phyloP scores from a whole-genome alignment of 805 yeast genomes.

The Ogataea sp. region DNA sequence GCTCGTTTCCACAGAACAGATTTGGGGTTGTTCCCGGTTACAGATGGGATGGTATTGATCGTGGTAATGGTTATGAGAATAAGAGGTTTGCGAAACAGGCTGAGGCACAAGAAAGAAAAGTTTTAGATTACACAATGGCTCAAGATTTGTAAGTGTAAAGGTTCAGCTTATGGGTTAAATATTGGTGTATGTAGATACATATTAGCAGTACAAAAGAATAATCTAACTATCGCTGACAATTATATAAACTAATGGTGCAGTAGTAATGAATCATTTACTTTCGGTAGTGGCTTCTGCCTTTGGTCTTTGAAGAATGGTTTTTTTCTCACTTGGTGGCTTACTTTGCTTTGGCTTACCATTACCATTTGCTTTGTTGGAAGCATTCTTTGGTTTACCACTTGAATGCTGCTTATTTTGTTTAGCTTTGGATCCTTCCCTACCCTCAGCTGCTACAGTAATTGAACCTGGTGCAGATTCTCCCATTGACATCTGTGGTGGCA shows the following conservation, averaged over 20 bases:
- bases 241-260: too few relatives aligned
- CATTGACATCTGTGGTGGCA: neutral
- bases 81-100: slow-evolving; percentile 41
- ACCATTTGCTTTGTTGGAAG: neutral
- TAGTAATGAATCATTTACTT: too few relatives aligned
- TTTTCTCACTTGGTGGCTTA: neutral
- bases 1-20: slow-evolving; percentile 56
- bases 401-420: neutral
- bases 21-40: slow-evolving; percentile 72
- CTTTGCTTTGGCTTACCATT: neutral
- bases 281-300: neutral
- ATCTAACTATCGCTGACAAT: too few relatives aligned
- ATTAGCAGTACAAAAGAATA: too few relatives aligned
- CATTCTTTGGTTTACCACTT: neutral
- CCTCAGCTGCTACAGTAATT: too few relatives aligned
- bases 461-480: too few relatives aligned
- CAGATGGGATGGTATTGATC: slow-evolving; percentile 88
- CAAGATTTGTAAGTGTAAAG: slow-evolving; percentile 27
- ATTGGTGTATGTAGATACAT: too few relatives aligned
- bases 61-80: slow-evolving; percentile 82
- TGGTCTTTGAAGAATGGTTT: neutral
- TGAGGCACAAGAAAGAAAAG: slow-evolving; percentile 25
- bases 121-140: slow-evolving; percentile 26
- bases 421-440: neutral
- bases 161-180: too few relatives aligned